Conservation (phyloP, 345 rosid species). For the Odontarrhena argentea region DNA sequence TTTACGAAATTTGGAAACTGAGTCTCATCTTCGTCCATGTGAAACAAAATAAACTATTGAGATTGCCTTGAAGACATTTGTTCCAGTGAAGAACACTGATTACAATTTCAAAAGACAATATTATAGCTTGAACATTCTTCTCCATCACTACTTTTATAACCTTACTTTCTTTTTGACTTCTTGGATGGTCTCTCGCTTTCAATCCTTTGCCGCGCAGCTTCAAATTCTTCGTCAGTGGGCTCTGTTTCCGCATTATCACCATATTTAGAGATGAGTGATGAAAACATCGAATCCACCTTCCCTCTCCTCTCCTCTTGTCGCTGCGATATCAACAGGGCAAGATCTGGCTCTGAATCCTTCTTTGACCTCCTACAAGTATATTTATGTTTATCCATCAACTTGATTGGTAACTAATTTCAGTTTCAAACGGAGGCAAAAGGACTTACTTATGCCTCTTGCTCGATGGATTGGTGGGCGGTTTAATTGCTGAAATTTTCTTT, state of each 20-base stretch:
- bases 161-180: constrained; percentile 50
- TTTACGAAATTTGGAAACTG: background rate
- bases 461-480: constrained; percentile 67
- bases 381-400: background rate
- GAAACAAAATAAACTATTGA: background rate
- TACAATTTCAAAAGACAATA: background rate
- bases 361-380: constrained; percentile 52
- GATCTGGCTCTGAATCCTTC: constrained; percentile 58
- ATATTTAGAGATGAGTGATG: constrained; percentile 67
- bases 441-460: constrained; percentile 63
- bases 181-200: constrained; percentile 48
- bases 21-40: background rate
- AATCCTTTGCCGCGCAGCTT: constrained; percentile 70
- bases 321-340: constrained; percentile 59
- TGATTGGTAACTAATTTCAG: background rate
- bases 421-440: background rate
- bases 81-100: constrained; percentile 1
- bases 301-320: constrained; percentile 66
- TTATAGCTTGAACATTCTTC: background rate
- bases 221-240: constrained; percentile 89
- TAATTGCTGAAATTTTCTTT: constrained; percentile 53
- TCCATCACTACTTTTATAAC: constrained; percentile 1
- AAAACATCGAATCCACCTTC: constrained; percentile 74
- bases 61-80: background rate
- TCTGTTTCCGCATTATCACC: constrained; percentile 60